Base-by-base conservation (phyloP, 1,139 yeast species). In the Blastobotrys arbuscula region DNA sequence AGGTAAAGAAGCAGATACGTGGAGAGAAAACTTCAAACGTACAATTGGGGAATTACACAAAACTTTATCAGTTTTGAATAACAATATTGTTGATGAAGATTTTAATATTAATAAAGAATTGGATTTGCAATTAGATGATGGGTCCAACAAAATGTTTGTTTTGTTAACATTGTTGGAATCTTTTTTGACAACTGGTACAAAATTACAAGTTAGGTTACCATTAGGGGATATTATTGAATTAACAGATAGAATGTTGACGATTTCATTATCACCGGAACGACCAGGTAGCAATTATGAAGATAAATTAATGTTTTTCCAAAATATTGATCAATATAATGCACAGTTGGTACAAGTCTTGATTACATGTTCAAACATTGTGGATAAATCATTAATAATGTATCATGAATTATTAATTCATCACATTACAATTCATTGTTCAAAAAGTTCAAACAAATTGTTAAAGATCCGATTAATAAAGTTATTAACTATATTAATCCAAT, bases 1-100 rank as follows among this genome's bases (percentile, higher is more conserved):
- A 71, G 66, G 70, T 7, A 57, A 62, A 26, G 73, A 71, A 26
- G 59, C 61, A 7, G 60, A 70, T 64, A 61, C 69, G 57, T 59
- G 73, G 67, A 57, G 60, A 45, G 44, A 57, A 9, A 53, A 57
- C 5, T 42, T 59, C 13, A 15, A 50, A 16, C 45, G 54, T 15
- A 53, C 55, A 6, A 50, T 65, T 13, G 50, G 53, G 6, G 66
- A 63, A 38, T 48, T 62, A 8, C 65, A 64, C 35, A 30, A 33
- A 10, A 50, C 59, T 3, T 30, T 59, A 3, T 39, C 49, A 3
- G 47, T 49, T 21, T 24, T 57, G n/a, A 52, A 59, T 6, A 38
- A 26, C 8, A 42, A 39, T 5, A 48, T 53, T 31, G 55, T 62
- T 7, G 52, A 55, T 23, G 65, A 59, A 42, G 64, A 62, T 28